A percentile compares a stretch with the other conserved stretches of the same genome.
Evolutionary conservation across 805 yeast genomes (phyloP).

Genomic region (Schwanniomyces yamadae): DNA sequence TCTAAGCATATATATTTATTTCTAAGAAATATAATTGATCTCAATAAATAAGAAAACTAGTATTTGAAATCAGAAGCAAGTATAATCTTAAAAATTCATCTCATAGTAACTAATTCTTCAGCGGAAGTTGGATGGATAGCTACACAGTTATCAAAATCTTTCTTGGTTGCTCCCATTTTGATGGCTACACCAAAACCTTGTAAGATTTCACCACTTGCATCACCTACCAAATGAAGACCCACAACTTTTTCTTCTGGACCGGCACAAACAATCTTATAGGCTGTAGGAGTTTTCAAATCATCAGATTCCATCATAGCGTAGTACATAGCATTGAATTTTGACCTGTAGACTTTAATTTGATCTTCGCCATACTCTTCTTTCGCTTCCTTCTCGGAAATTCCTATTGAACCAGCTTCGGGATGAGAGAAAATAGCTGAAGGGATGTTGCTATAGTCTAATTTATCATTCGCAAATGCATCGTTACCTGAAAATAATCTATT

Average conservation of each 20-base stretch:
- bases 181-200: conserved; percentile 99
- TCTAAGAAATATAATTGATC: too few relatives aligned
- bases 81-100: conserved; percentile 11
- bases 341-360: conserved; percentile 75
- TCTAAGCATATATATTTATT: not conserved
- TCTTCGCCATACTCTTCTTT: conserved; percentile 74
- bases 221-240: conserved; percentile 94
- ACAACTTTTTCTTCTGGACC: conserved; percentile 90
- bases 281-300: conserved; percentile 78
- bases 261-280: conserved; percentile 75
- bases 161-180: conserved; percentile 98
- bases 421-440: conserved; percentile 98
- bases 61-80: too few relatives aligned
- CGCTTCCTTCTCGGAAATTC: conserved; percentile 80
- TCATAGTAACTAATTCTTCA: conserved; percentile 91
- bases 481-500: conserved; percentile 87
- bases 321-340: conserved; percentile 89
- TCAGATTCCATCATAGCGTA: conserved; percentile 72
- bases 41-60: too few relatives aligned
- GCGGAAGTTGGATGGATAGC: conserved; percentile 99
- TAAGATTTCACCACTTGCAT: conserved; percentile 82
- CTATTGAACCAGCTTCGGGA: conserved; percentile 96
- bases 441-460: conserved; percentile 80
- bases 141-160: conserved; percentile 91
- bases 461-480: conserved; percentile 61